phyloP scores from a whole-genome alignment of 192 early-diverging fungal species.

The Umbelopsis ramanniana region DNA sequence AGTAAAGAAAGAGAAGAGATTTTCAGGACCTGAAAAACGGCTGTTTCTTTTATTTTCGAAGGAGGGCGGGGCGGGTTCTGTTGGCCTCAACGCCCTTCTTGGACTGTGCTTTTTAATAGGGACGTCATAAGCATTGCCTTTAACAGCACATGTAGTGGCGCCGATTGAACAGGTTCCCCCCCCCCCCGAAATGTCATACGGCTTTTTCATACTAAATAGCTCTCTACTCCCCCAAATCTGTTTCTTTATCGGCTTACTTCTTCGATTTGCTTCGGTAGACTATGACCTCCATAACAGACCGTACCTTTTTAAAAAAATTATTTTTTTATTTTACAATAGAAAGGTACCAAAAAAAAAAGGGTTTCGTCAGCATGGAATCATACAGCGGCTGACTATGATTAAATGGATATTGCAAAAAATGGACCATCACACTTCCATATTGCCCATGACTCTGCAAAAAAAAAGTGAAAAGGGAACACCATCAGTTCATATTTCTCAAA shows the following conservation, averaged over 20 bases:
- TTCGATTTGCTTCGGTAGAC: conserved; percentile 7
- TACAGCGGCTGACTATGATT: background rate
- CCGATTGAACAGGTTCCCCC: background rate
- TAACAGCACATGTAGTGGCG: background rate
- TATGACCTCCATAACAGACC: background rate
- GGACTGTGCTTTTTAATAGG: conserved; percentile 15
- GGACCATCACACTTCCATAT: conserved; percentile 52
- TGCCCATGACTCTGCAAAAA: conserved; percentile 56
- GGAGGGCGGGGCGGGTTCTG: background rate
- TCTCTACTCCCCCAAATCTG: background rate
- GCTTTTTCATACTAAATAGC: background rate
- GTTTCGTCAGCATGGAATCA: conserved; percentile 10
- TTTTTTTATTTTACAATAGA: conserved; percentile 16
- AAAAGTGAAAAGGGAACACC: conserved; percentile 3
- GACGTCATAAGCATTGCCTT: conserved; percentile 16
- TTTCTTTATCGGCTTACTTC: background rate
- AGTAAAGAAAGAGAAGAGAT: conserved; percentile 16
- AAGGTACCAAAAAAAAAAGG: background rate
- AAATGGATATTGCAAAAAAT: background rate
- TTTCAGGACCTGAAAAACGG: background rate
- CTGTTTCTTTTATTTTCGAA: background rate
- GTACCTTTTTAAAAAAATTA: no score
- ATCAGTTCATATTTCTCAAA: background rate
- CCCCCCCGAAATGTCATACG: background rate
- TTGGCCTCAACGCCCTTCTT: background rate